Evolutionary conservation across 768 basidiomycete species (phyloP), one percentile per base, ranked within the genome.

Genomic region (Trametes meyenii): DNA sequence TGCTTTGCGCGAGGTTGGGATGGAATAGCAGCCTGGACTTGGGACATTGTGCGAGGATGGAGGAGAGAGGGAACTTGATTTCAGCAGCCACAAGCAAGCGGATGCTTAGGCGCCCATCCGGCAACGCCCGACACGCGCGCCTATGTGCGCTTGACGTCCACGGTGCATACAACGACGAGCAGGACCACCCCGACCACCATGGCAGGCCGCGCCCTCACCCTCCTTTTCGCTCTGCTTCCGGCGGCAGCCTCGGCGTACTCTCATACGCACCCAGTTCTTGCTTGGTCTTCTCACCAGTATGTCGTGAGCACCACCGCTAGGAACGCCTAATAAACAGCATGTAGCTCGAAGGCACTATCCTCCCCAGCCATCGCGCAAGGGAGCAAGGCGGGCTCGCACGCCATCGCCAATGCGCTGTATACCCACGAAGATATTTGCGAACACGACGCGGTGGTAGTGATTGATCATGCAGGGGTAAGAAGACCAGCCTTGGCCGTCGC

Each of bases 381-480:
- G 7, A 43, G 40, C 49, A 60, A 51, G 53, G 60, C 66, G 7
- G 46, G 55, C 56, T 61, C 61, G 70, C 51, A 77, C 88, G 39
- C 59, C 84, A 7, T 71, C 71, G 14, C 62, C 1, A 45, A 42
- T 29, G 62, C 62, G 3, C 58, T 64, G 23, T 64, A 64, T 59
- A 60, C 46, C 50, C 71, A 73, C 40, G 77, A 78, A 1, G 78
- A 80, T 56, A 55, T 89, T 5, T 92, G 91, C 69, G 75, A 76
- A 17, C 81, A 85, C 62, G 87, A 90, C 68, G 85, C 85, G 33
- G 71, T 94, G 13, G 76, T 92, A 8, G 69, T 92, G 11, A 76
- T 91, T 43, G 81, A 89, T 64, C 90, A 92, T 53, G 83, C 86
- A 11, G 88, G 89, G 23, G 91, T 92, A 71, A 62, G 87, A 78